Percentiles rank a stretch among this genome's conserved stretches.
Evolutionary conservation across 352 stramenopile genomes (phyloP).

Genomic region (Halophytophthora polymorphica): DNA sequence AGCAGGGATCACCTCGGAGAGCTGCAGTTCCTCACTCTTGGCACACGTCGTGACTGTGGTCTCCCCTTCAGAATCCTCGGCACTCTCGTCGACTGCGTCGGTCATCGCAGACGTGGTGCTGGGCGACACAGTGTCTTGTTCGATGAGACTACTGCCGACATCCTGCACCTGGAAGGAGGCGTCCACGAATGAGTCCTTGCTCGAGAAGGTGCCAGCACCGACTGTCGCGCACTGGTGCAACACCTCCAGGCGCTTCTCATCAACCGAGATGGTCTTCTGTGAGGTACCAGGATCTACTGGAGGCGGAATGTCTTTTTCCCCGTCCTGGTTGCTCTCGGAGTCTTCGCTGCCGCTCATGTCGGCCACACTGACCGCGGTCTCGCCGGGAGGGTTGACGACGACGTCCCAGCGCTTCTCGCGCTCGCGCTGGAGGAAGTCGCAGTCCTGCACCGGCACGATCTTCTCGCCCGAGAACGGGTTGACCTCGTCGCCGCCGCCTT

Average conservation of each 20-base stretch:
- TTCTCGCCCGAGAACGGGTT: constrained; percentile 73
- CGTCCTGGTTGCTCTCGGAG: constrained; percentile 25
- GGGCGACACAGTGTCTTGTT: constrained; percentile 7
- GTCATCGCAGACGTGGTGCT: not conserved
- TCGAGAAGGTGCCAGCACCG: constrained; percentile 27
- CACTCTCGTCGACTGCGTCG: not conserved
- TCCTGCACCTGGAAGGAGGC: constrained; percentile 33
- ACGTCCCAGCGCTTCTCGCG: constrained; percentile 63
- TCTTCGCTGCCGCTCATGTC: not conserved
- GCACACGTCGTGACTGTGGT: not conserved
- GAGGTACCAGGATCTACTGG: not conserved
- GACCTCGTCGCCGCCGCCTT: constrained; percentile 31
- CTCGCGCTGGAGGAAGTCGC: constrained; percentile 52
- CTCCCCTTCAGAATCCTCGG: not conserved
- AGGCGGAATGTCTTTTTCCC: constrained; percentile 1
- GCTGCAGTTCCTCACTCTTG: not conserved
- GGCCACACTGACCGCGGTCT: constrained; percentile 1
- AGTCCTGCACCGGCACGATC: constrained; percentile 62
- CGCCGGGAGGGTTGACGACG: constrained; percentile 45
- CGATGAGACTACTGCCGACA: constrained; percentile 10
- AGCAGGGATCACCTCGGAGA: not conserved
- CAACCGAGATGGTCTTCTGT: constrained; percentile 36
- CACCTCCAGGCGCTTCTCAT: constrained; percentile 46
- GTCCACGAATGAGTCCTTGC: constrained; percentile 51
- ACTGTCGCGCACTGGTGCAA: constrained; percentile 77